These are phyloP conservation scores for Trichoderma sp. DNA, from an alignment of 2,329 filamentous ascomycete species.

Conservation along the genomic window DNA sequence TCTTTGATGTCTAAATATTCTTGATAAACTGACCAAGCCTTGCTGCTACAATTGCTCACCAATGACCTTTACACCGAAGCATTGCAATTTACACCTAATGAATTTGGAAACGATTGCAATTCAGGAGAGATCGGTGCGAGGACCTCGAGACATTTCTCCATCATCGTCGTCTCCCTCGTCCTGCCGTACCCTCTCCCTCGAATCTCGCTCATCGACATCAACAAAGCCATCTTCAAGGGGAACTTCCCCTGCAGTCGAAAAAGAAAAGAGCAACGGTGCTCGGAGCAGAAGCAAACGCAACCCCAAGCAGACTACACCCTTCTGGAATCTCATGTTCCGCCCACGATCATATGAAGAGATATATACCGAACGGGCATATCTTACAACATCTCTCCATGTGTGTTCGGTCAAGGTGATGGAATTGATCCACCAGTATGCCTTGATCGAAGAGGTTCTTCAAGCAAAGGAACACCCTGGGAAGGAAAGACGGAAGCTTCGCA, in stretches of 20 bases:
- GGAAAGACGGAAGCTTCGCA: slow-evolving; percentile 39
- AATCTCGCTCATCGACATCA: slow-evolving; percentile 3
- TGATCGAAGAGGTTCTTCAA: slow-evolving; percentile 38
- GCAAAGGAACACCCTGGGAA: slow-evolving; percentile 27
- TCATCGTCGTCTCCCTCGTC: slow-evolving; percentile 5
- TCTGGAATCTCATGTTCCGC: slow-evolving; percentile 33
- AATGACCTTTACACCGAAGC: background rate
- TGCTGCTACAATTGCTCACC: background rate
- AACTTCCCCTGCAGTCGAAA: background rate
- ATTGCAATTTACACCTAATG: background rate
- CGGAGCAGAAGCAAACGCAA: background rate
- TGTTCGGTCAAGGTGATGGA: slow-evolving; percentile 41
- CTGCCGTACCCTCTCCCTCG: background rate
- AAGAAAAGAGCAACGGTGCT: slow-evolving; percentile 8
- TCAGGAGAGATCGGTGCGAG: background rate
- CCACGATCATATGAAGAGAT: slow-evolving; percentile 46
- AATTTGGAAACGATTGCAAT: background rate
- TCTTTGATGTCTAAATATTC: background rate
- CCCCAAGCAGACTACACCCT: background rate
- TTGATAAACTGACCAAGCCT: background rate
- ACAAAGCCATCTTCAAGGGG: slow-evolving; percentile 11
- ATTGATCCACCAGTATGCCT: slow-evolving; percentile 43
- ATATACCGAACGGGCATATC: slow-evolving; percentile 49
- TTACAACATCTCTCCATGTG: slow-evolving; percentile 43
- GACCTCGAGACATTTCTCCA: slow-evolving; percentile 5